phyloP scores from a whole-genome alignment of 2,329 filamentous ascomycete species.

The Bipolaris zeicola region DNA sequence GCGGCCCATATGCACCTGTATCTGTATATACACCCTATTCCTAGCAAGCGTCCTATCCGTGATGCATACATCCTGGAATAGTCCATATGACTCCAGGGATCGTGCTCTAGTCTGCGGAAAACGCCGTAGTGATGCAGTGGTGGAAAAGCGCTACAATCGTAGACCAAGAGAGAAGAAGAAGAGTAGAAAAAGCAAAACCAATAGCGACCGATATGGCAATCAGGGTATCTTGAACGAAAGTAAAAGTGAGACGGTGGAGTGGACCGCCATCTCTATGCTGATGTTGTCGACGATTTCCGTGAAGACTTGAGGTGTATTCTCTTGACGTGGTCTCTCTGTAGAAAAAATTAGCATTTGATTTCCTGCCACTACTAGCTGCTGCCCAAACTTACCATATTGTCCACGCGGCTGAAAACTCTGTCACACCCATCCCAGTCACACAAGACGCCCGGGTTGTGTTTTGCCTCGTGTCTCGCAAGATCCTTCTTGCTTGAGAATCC shows the following conservation, averaged over 20 bases:
- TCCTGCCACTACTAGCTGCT: too few species aligned
- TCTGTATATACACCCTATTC: conserved; percentile 24
- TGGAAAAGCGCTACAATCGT: conserved; percentile 9
- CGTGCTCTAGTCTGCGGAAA: conserved; percentile 19
- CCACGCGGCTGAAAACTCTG: conserved; percentile 64
- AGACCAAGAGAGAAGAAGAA: neutral
- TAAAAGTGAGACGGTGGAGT: conserved; percentile 15
- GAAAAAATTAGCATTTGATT: conserved; percentile 22
- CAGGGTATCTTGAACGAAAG: conserved; percentile 40
- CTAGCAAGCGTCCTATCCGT: conserved; percentile 21
- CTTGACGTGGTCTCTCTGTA: conserved; percentile 49
- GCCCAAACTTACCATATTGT: conserved; percentile 61
- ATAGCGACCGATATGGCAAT: conserved; percentile 18
- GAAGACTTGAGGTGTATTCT: conserved; percentile 48
- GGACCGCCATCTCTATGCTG: conserved; percentile 11
- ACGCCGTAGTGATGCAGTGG: conserved; percentile 31
- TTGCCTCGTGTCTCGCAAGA: conserved; percentile 65
- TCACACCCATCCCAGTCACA: conserved; percentile 65
- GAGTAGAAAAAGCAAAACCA: neutral
- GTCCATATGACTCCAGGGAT: conserved; percentile 20
- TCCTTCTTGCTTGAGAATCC: conserved; percentile 69
- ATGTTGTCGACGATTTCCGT: conserved; percentile 31
- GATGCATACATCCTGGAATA: conserved; percentile 11
- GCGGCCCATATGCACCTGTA: conserved; percentile 24
- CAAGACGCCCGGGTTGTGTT: conserved; percentile 64